Base-by-base conservation (phyloP, 352 stramenopile species). In the Globisporangium perplexum region DNA sequence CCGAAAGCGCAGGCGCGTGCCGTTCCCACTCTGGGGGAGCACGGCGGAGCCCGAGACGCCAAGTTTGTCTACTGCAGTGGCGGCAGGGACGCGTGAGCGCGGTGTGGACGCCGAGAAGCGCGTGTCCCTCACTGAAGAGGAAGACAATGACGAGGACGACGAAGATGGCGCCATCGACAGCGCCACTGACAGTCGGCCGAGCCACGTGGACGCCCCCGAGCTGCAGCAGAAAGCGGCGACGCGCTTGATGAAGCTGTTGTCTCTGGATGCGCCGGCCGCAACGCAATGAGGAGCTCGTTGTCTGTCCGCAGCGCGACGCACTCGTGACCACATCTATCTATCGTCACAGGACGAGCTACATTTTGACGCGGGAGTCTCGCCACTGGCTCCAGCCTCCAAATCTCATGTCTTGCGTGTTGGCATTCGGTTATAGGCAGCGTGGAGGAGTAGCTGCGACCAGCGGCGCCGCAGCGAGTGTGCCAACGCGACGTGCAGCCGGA, bases 231-330 rank as follows among this genome's bases (percentile, higher is more conserved):
- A 64, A 43, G 51, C 68, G 55, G 57, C 57, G 39, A 70, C 65
- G 14, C 60, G 80, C 35, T 56, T 86, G 61, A 63, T 86, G 62
- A 75, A 76, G 62, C 68, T 85, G 59, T 63, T 89, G 56, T 81
- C 74, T n/a, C 59, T 79, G 3, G 8, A 35, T 31, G 45, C n/a
- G 4, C 41, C 58, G 12, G 20, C 44, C 8, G 20, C 31, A 20
- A 36, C 24, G 18, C 22, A 46, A 23, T 36, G 39, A 65, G 42
- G 33, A 38, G 30, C 5, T 8, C 4, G 30, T 36, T 12, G 3
- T 17, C 0, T 26, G 31, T 48, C 39, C 1, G 17, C 1, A 15
- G n/a, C 26, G 41, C 20, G 18, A 23, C 44, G 44, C 44, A 6
- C 23, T 18, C 24, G 36, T 24, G 23, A 36, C 8, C 31, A 14